Evolutionary conservation across 129 eudicot species (phyloP).

Genomic region (Deinandra increscens): DNA sequence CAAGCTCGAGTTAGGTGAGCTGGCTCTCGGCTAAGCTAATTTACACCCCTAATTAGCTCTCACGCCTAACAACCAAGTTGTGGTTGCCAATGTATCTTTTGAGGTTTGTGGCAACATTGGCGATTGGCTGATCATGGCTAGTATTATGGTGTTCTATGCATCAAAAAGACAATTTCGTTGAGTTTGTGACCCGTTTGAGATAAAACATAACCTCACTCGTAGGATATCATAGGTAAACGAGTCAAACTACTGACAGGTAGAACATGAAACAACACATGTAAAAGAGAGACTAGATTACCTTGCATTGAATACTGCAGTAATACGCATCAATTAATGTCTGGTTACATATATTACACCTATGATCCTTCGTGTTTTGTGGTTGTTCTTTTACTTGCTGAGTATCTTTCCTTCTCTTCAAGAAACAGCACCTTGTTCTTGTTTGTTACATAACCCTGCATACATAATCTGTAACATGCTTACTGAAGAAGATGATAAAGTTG

Average conservation of each 20-base stretch:
- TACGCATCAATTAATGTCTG: slow-evolving; percentile 32
- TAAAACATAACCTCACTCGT: neutral
- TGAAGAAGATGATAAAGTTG: neutral
- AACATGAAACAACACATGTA: too few relatives aligned
- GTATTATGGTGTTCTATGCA: neutral
- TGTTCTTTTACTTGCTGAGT: slow-evolving; percentile 26
- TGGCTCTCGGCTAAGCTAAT: too few relatives aligned
- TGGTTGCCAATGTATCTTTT: too few relatives aligned
- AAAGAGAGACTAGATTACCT: slow-evolving; percentile 24
- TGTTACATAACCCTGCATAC: slow-evolving; percentile 43
- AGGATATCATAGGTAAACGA: neutral
- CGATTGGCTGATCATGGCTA: too few relatives aligned
- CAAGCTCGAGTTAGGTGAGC: too few relatives aligned
- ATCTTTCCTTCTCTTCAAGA: slow-evolving; percentile 33
- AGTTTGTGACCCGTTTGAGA: neutral
- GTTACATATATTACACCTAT: slow-evolving; percentile 41
- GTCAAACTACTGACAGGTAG: neutral
- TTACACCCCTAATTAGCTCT: too few relatives aligned
- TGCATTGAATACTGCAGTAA: slow-evolving; percentile 51
- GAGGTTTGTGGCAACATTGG: too few relatives aligned
- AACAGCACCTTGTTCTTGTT: slow-evolving; percentile 46
- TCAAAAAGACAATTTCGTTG: neutral
- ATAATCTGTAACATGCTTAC: neutral
- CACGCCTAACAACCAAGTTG: too few relatives aligned
- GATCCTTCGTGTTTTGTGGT: slow-evolving; percentile 25